A percentile compares a stretch with the other conserved stretches of the same genome.
Evolutionary conservation across 2,329 filamentous ascomycete genomes (phyloP).

Genomic region (Sporothrix phasma): DNA sequence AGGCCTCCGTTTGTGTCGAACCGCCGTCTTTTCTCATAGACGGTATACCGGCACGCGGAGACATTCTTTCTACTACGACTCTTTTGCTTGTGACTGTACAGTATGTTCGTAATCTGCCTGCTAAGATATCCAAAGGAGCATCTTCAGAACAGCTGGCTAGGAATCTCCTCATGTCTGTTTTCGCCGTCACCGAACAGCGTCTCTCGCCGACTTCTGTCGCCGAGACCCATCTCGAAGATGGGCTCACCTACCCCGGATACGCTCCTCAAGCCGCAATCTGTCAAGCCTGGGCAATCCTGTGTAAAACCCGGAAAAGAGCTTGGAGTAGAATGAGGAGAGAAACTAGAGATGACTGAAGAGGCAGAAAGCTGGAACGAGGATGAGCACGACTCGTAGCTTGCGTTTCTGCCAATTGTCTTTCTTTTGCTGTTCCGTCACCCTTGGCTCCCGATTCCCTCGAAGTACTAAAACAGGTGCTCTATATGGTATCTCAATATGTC

Average conservation of each 20-base stretch:
- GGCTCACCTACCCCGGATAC: slow-evolving; percentile 14
- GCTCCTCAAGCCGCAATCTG: too few species aligned
- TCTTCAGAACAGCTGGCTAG: not conserved
- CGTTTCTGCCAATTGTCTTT: too few species aligned
- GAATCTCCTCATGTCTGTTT: not conserved
- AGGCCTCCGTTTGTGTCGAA: slow-evolving; percentile 21
- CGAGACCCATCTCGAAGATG: slow-evolving; percentile 5
- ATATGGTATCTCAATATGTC: not conserved
- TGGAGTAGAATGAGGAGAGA: not conserved
- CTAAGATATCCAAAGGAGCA: not conserved
- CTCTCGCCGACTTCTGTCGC: slow-evolving; percentile 14
- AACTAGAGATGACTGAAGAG: too few species aligned
- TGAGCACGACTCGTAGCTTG: too few species aligned
- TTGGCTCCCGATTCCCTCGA: too few species aligned
- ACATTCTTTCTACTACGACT: slow-evolving; percentile 21
- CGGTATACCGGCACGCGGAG: slow-evolving; percentile 25
- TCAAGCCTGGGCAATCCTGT: too few species aligned
- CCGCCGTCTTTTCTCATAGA: slow-evolving; percentile 13
- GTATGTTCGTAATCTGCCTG: too few species aligned
- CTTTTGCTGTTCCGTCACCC: too few species aligned
- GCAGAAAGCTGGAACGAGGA: too few species aligned
- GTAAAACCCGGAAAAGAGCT: not conserved
- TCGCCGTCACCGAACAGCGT: not conserved
- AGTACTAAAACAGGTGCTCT: not conserved
- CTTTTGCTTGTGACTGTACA: not conserved